Evolutionary conservation across 768 basidiomycete species (phyloP), one percentile per base, ranked within the genome.

Genomic region (Auricularia sp.): DNA sequence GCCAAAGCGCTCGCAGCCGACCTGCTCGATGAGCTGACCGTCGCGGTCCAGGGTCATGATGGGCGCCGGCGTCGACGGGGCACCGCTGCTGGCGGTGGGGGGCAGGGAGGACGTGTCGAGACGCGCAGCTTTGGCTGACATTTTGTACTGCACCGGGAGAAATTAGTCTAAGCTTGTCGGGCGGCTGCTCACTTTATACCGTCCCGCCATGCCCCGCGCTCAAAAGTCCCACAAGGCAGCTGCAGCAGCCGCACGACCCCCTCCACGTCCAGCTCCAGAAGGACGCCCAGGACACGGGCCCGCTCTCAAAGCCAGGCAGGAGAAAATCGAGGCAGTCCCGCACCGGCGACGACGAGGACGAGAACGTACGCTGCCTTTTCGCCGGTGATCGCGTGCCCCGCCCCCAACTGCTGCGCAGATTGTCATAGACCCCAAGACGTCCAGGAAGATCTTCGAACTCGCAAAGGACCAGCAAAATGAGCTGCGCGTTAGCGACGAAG

Each of bases 391-490:
- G 39, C 8, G 21, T 61, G 51, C 56, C 33, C 33, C 37, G 18
- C 34, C 39, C 63, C 54, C 54, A 39, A 63, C 7, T 13, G 13
- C 44, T 2, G 21, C 61, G 29, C 68, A 95, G 92, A 80, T 77
- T 54, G 84, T 86, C 21, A 74, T 94, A 67, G 91, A 94, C 72
- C 82, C 88, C 2, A 92, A 89, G 75, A 89, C 87, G 5, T 96
- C 94, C 0, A 81, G 82, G 66, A 87, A 85, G 69, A 97, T 99
- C 61, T 89, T 99, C 69, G 90, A 94, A 73, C 84, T 99, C 64
- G 96, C 96, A 16, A 82, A 84, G 72, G 88, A 91, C 69, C 96
- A 99, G 75, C 94, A 98, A 76, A 88, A 93, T 73, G 94, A 98
- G 72, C 75, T 95, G 3, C 56, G 56, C 34, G 85, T 85, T 63